phyloP scores from a whole-genome alignment of 2,329 filamentous ascomycete genomes.

The Didymella lethalis region DNA sequence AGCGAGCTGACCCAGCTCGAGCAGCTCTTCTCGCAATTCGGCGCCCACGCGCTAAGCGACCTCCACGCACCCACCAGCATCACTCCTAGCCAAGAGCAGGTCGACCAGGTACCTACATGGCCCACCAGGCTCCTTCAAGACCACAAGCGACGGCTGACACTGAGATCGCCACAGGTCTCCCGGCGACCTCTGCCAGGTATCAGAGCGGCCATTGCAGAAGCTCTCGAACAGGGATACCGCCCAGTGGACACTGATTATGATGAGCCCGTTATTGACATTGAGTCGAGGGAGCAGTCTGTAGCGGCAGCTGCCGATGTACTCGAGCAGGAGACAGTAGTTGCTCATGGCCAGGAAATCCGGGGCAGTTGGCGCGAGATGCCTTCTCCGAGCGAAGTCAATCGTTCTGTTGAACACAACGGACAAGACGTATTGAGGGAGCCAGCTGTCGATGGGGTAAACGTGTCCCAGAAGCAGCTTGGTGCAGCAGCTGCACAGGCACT shows the following conservation, averaged over 20 bases:
- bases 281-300: not conserved
- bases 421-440: no score
- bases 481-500: not conserved
- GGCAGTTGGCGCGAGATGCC: no score
- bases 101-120: not conserved
- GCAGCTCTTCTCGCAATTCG: not conserved
- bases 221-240: not conserved
- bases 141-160: not conserved
- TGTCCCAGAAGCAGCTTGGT: not conserved
- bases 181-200: not conserved
- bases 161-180: not conserved
- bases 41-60: not conserved
- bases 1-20: not conserved
- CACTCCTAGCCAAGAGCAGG: not conserved
- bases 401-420: no score
- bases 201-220: not conserved
- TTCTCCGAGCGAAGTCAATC: no score
- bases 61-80: not conserved
- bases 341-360: not conserved
- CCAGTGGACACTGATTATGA: not conserved
- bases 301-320: not conserved
- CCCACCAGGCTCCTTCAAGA: not conserved
- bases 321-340: not conserved
- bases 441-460: no score
- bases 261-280: not conserved